Base-by-base conservation (phyloP, 495 filamentous ascomycete species). In the Trichoderma orchidacearum region DNA sequence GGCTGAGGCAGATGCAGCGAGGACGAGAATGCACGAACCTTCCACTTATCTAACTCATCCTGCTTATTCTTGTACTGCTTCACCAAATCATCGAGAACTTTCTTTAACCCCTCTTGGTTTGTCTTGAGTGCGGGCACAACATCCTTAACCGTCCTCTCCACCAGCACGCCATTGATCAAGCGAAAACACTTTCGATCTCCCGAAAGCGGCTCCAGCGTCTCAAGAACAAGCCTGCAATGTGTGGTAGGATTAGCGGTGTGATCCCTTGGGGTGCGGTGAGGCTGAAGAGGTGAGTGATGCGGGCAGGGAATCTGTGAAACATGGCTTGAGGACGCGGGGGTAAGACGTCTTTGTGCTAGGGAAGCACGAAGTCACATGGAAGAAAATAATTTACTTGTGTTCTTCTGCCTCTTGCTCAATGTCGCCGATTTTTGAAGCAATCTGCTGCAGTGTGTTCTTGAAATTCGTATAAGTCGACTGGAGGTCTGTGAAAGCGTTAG, bases 31-130 rank as follows among this genome's bases (percentile, higher is more conserved):
- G 29, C 56, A 67, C 82, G 36, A 73, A 95, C 93, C 89, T 98
- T 98, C 93, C 93, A 98, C 69, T 82, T 91, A 66, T 98, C 93
- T 77, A 98, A 81, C 66, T 98, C 93, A 30, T 85, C 80, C 73
- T 98, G 90, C 74, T 95, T 94, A 25, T 75, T 72, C 77, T 94
- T 94, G 77, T 98, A 98, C 71, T 96, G 89, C 79, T 95, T 96
- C 68, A 98, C 77, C 58, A 98, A 72, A 62, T 95, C 90, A 62
- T 95, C 91, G 57, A 98, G 73, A n/a, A 97, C 91, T 65, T 94
- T 93, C 76, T 88, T 94, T 69, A 98, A 67, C 21, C 93, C 92
- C 58, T 96, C 93, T 28, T 87, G 85, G 70, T 96, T 97, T n/a
- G 89, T 96, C 71, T 87, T 84, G 53, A 98, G 77, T 27, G 89